Conservation (phyloP, 805 yeast genomes). For the Ogataea philodendri region DNA sequence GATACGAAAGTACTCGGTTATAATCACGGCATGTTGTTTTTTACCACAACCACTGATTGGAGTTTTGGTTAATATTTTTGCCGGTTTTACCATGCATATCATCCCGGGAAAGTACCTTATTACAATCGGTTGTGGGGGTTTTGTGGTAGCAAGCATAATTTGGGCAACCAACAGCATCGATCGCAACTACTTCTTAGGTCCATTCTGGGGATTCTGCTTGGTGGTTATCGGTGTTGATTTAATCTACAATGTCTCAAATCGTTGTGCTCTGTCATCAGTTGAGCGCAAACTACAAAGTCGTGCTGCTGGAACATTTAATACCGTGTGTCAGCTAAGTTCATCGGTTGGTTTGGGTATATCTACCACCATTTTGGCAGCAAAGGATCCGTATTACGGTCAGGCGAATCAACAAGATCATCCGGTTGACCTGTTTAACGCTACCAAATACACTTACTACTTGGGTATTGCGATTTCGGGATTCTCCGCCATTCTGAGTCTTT, state of each 20-base stretch:
- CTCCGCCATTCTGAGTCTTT: constrained; percentile 32
- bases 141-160: constrained; percentile 36
- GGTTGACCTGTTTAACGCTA: constrained; percentile 31
- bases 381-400: constrained; percentile 33
- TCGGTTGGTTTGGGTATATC: constrained; percentile 44
- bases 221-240: constrained; percentile 48
- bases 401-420: constrained; percentile 24
- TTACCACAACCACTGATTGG: constrained; percentile 46
- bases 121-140: constrained; percentile 36
- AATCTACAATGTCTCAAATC: constrained; percentile 43
- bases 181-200: constrained; percentile 43
- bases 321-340: constrained; percentile 40
- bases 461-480: constrained; percentile 37
- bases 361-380: constrained; percentile 38
- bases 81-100: constrained; percentile 44
- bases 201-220: constrained; percentile 42
- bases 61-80: constrained; percentile 41
- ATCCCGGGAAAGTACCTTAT: constrained; percentile 42
- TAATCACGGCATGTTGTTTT: constrained; percentile 43
- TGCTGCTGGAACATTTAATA: constrained; percentile 50
- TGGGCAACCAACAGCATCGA: constrained; percentile 41
- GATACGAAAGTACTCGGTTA: constrained; percentile 37
- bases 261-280: constrained; percentile 43
- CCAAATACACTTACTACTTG: constrained; percentile 39
- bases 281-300: constrained; percentile 39